These are phyloP conservation scores for Zizania latifolia DNA, from an alignment of 176 grass and related monocot species.

Conservation along the genomic window DNA sequence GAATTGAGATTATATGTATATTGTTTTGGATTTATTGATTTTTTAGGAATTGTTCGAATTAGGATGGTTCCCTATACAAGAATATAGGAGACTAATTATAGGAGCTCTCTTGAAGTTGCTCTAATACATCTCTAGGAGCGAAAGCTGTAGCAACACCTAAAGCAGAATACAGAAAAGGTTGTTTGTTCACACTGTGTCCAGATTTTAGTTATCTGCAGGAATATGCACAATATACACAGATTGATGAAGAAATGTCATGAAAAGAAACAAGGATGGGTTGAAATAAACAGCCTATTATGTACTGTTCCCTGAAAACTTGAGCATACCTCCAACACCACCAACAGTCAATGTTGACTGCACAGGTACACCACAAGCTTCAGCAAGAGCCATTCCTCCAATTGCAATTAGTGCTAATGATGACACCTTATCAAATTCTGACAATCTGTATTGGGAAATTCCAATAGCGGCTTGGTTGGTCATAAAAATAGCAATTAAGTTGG, in stretches of 20 bases:
- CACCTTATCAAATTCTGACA: slow-evolving; percentile 61
- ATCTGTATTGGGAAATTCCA: slow-evolving; percentile 40
- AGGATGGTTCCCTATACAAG: too few species aligned
- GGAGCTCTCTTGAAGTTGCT: too few species aligned
- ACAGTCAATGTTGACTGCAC: slow-evolving; percentile 73
- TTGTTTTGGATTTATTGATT: too few species aligned
- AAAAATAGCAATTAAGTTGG: slow-evolving; percentile 42
- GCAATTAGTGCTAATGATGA: slow-evolving; percentile 55
- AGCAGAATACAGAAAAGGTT: background rate
- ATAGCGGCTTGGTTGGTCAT: slow-evolving; percentile 14
- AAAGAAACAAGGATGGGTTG: background rate
- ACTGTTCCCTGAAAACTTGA: background rate
- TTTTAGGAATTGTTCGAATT: too few species aligned
- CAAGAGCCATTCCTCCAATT: slow-evolving; percentile 60
- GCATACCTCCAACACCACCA: slow-evolving; percentile 72
- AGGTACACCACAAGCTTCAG: slow-evolving; percentile 60
- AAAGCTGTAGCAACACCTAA: slow-evolving; percentile 77
- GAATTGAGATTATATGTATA: too few species aligned
- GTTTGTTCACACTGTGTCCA: slow-evolving; percentile 3
- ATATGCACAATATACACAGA: background rate
- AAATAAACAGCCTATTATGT: background rate
- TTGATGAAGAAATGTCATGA: background rate
- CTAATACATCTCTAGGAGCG: slow-evolving; percentile 79
- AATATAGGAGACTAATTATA: too few species aligned
- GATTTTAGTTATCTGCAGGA: background rate